Conservation (phyloP, 192 early-diverging fungal genomes). For the Martensiomyces pterosporus region DNA sequence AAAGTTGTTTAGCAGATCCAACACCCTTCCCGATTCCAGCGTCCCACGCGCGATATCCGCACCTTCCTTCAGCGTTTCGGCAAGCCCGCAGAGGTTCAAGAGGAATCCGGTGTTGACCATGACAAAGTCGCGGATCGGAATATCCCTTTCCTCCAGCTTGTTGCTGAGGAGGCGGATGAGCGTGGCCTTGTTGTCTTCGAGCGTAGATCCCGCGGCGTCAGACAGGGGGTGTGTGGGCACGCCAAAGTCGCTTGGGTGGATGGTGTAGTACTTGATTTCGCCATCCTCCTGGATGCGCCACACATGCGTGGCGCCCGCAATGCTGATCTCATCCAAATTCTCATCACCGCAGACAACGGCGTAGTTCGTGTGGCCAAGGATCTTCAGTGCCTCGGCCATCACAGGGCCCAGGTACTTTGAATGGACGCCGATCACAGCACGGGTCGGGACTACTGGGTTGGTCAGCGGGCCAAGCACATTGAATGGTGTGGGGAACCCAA, state of each 20-base stretch:
- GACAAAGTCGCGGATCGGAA: constrained; percentile 81
- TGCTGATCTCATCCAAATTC: constrained; percentile 87
- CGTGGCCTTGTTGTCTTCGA: constrained; percentile 64
- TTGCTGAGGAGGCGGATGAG: constrained; percentile 64
- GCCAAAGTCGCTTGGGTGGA: constrained; percentile 82
- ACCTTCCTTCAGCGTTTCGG: constrained; percentile 64
- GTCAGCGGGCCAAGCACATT: constrained; percentile 88
- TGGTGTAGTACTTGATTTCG: constrained; percentile 55
- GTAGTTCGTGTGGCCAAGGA: constrained; percentile 70
- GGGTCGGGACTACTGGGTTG: constrained; percentile 77
- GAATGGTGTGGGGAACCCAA: constrained; percentile 89
- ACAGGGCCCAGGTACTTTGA: constrained; percentile 68
- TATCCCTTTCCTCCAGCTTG: constrained; percentile 53
- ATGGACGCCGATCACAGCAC: constrained; percentile 84
- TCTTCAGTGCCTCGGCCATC: constrained; percentile 74
- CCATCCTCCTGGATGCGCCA: constrained; percentile 71
- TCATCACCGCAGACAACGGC: constrained; percentile 88
- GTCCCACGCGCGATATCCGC: constrained; percentile 70
- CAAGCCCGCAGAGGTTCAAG: constrained; percentile 72
- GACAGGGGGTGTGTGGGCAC: constrained; percentile 64
- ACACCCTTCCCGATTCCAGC: constrained; percentile 68
- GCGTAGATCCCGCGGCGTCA: constrained; percentile 65
- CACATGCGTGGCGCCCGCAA: constrained; percentile 80
- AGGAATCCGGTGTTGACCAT: constrained; percentile 82
- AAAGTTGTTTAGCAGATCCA: constrained; percentile 59